Base-by-base conservation (phyloP, 208 protist genomes). In the Angomonas desouzai region DNA sequence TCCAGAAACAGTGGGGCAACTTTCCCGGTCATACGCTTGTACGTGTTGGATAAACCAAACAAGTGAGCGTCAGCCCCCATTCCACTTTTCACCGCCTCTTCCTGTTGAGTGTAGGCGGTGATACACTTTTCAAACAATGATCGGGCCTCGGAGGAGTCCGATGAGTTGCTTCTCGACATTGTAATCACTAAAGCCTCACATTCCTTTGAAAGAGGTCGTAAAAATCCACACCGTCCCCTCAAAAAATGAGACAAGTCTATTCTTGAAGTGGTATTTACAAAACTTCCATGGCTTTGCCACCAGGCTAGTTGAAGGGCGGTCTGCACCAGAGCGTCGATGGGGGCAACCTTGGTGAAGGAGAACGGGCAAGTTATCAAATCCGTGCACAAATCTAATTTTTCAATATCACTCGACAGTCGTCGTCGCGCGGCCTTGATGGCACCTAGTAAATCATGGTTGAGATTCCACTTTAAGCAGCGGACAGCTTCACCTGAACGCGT, bases 281-380 rank as follows among this genome's bases (percentile, higher is more conserved):
- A 81, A 36, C 73, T 81, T n/a, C 74, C 70, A 53, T 89, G 62
- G n/a, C 92, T 48, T 0, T 82, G 68, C 79, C 86, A 92, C 79
- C 78, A 90, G 7, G 85, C 87, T n/a, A 93, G 72, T 55, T 90
- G 87, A 45, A 88, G 57, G 30, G 62, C 62, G 4, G 64, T 48
- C 63, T 72, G 73, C 16, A 71, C 33, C 13, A 60, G 66, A 7
- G 49, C 30, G 20, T 66, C 43, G n/a, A 72, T 67, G 0, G 33
- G 47, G 10, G 43, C 1, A 2, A 30, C 0, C 1, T 36, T 51
- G 0, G 28, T 18, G 4, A 56, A 13, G 3, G 48, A 57, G 11
- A 79, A 34, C 0, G 65, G 62, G 55, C 51, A 32, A 16, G 76
- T 60, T 6, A 92, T 6, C 30, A 83, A 67, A 0, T 58, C 76